Evolutionary conservation across 2,329 filamentous ascomycete genomes (phyloP), one percentile per base, ranked within the genome.

Genomic region (Penicillium glabrum): DNA sequence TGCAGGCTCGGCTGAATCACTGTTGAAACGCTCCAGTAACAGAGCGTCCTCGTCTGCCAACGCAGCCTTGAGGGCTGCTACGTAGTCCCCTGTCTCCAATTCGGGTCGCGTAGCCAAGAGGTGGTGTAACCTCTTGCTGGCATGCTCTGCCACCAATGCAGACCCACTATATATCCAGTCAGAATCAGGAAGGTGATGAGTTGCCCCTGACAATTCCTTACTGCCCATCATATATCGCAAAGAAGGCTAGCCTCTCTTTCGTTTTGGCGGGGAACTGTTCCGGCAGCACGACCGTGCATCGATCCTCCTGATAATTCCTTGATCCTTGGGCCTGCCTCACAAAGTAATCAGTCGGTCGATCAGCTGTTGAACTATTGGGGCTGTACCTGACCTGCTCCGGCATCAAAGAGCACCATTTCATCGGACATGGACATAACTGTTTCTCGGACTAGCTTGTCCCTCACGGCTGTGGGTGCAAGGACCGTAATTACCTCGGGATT

Each of bases 221-320:
- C 72, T 74, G 72, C 51, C 72, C 72, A 48, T 74, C 72, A 56
- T 70, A 73, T 24, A 73, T 60, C 19, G 69, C 71, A 55, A 74
- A 70, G 31, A 69, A 67, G 10, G 66, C 69, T 39, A 74, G 47
- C 26, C 68, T 70, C 13, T 69, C 64, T 6, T 68, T 51, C n/a
- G 61, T 64, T 8, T 61, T 51, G 10, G 60, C 59, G 23, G 69
- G 68, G 56, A 73, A 73, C 24, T 70, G 64, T 11, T 68, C 64
- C 44, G 72, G 71, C 23, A 63, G 50, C 11, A 73, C 45, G 26
- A 71, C 51, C 45, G 63, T 64, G 47, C 64, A 66, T 8, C 70
- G 70, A 55, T 74, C 72, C 53, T 73, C 70, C 52, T 74, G 72
- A 19, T 53, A 53, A 2, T 58, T 52, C 52, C 72, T 57, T 45